phyloP scores from a whole-genome alignment of 306 rosid genomes.

The Lathyrus tuberosus region DNA sequence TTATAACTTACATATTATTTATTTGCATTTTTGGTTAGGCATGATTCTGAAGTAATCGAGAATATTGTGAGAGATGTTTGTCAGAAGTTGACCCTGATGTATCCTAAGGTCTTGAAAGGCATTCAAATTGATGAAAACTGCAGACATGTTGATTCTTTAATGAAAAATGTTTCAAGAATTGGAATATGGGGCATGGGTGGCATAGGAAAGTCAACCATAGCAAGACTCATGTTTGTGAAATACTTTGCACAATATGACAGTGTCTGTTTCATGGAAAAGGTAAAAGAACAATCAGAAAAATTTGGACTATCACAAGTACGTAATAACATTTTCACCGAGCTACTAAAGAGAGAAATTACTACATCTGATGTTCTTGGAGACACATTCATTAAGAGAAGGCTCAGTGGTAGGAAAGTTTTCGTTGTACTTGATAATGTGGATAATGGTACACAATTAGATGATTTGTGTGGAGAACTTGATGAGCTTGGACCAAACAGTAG shows the following conservation, averaged over 20 bases:
- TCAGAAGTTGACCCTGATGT: too few species aligned
- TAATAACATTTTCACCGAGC: background rate
- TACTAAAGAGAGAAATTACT: background rate
- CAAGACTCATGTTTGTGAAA: slow-evolving; percentile 2
- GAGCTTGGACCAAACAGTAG: too few species aligned
- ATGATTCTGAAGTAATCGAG: too few species aligned
- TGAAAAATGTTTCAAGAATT: background rate
- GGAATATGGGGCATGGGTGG: slow-evolving; percentile 46
- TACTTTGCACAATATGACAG: slow-evolving; percentile 17
- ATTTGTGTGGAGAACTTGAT: too few species aligned
- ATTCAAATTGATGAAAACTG: too few species aligned
- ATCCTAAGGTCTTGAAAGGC: too few species aligned
- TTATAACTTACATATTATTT: background rate
- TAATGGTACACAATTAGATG: too few species aligned
- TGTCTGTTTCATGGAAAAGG: slow-evolving; percentile 30
- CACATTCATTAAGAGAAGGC: background rate
- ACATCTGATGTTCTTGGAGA: background rate
- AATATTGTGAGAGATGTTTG: too few species aligned
- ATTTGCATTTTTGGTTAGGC: too few species aligned
- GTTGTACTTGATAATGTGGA: too few species aligned
- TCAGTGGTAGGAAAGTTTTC: background rate
- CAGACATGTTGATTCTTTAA: background rate
- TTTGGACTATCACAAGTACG: background rate
- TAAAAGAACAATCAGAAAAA: background rate
- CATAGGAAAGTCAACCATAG: slow-evolving; percentile 8